Conservation (phyloP, 176 grass and related monocot species). For the Ensete glaucum region DNA sequence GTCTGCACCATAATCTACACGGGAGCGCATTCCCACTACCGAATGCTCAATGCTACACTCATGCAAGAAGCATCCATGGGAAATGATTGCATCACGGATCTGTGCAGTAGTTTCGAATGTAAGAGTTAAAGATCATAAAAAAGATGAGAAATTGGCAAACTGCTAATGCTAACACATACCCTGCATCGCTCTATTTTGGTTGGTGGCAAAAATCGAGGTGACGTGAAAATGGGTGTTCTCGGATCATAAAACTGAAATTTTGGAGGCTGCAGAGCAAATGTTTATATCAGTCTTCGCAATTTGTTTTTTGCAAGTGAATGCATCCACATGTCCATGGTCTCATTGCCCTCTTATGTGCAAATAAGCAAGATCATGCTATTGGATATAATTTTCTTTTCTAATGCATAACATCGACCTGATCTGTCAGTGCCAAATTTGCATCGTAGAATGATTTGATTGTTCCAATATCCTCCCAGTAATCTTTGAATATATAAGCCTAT, state of each 20-base stretch:
- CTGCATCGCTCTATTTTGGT: conserved; percentile 13
- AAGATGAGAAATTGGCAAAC: not conserved
- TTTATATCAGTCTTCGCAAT: no score
- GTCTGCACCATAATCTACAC: conserved; percentile 34
- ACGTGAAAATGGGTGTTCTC: conserved; percentile 4
- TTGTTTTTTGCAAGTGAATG: no score
- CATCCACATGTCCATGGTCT: not conserved
- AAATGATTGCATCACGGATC: conserved; percentile 44
- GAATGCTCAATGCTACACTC: conserved; percentile 50
- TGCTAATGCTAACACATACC: not conserved
- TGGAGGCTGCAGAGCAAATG: not conserved
- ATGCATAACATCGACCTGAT: conserved; percentile 27
- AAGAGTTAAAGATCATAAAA: conserved; percentile 7
- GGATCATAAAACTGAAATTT: conserved; percentile 16
- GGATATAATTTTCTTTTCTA: not conserved
- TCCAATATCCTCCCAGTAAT: conserved; percentile 75
- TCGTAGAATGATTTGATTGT: conserved; percentile 74
- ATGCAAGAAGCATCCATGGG: conserved; percentile 56
- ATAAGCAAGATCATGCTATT: not conserved
- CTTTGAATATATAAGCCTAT: conserved; percentile 53
- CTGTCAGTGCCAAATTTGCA: conserved; percentile 63
- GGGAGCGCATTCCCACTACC: conserved; percentile 46
- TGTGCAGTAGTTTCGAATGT: conserved; percentile 15
- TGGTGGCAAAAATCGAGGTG: conserved; percentile 7
- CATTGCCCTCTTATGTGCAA: not conserved